Percentiles rank a stretch among this genome's conserved stretches.
Evolutionary conservation across 179 eudicot genomes (phyloP).

Genomic region (Spergularia azorica): DNA sequence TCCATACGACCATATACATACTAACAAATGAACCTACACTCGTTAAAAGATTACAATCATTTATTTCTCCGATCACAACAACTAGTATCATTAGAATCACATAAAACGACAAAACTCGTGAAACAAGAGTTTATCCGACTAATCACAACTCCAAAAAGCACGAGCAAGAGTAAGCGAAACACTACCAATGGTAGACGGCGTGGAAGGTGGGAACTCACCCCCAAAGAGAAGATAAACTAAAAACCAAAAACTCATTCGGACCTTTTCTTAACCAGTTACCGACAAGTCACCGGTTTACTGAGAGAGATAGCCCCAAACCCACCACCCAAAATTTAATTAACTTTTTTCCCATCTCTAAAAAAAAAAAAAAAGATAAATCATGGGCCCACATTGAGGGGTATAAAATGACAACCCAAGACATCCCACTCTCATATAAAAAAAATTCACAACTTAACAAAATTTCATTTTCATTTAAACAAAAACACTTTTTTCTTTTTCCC

Average conservation of each 20-base stretch:
- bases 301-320: neutral
- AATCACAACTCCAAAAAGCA: too few relatives aligned
- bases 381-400: neutral
- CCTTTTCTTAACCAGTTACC: conserved; percentile 10
- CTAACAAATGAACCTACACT: too few relatives aligned
- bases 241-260: neutral
- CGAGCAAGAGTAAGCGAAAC: too few relatives aligned
- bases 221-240: neutral
- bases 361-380: neutral
- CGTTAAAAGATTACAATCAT: too few relatives aligned
- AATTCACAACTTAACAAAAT: neutral
- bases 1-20: too few relatives aligned
- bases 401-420: neutral
- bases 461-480: neutral
- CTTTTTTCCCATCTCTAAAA: too few relatives aligned
- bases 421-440: neutral
- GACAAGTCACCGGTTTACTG: conserved; percentile 27
- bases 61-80: too few relatives aligned
- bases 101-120: too few relatives aligned
- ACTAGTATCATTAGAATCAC: too few relatives aligned
- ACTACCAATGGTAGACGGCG: neutral
- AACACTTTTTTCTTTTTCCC: neutral
- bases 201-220: neutral
- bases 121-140: too few relatives aligned
- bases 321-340: neutral